A percentile compares a stretch with the other conserved stretches of the same genome.
phyloP scores from a whole-genome alignment of 2,329 filamentous ascomycete genomes.

The Ceratocystis cubensis region DNA sequence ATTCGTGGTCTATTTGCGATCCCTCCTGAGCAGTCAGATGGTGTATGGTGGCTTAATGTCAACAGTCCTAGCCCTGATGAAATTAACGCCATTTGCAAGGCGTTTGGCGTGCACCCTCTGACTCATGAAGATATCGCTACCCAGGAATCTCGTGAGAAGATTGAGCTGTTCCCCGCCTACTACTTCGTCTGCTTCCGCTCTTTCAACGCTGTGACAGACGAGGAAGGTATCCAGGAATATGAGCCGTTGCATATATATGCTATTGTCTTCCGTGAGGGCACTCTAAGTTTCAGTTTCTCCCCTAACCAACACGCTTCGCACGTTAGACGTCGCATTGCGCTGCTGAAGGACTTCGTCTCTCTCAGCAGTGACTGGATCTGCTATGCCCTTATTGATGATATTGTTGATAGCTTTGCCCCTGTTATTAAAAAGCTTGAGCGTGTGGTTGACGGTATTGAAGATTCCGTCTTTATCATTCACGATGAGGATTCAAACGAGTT shows the following conservation, averaged over 20 bases:
- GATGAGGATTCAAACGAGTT: conserved; percentile 82
- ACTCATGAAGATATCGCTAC: conserved; percentile 94
- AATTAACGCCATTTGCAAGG: conserved; percentile 74
- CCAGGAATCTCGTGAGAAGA: conserved; percentile 94
- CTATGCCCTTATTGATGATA: conserved; percentile 96
- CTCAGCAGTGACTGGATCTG: conserved; percentile 97
- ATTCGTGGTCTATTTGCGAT: conserved; percentile 74
- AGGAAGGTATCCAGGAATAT: conserved; percentile 67
- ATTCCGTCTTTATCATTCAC: conserved; percentile 84
- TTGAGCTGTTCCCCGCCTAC: conserved; percentile 92
- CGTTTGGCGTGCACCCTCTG: conserved; percentile 88
- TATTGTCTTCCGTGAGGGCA: conserved; percentile 88
- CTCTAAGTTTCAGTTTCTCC: conserved; percentile 86
- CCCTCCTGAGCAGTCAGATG: conserved; percentile 51
- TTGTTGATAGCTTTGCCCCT: conserved; percentile 89
- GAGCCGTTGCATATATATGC: conserved; percentile 96
- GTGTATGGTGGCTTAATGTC: conserved; percentile 98
- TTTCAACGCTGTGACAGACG: conserved; percentile 68
- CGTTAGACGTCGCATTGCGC: conserved; percentile 81
- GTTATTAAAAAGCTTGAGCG: conserved; percentile 76
- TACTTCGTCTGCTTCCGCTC: conserved; percentile 97
- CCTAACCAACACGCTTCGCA: conserved; percentile 77
- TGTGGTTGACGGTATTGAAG: conserved; percentile 86
- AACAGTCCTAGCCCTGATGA: conserved; percentile 83
- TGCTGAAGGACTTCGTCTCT: conserved; percentile 86